phyloP scores from a whole-genome alignment of 257 asterid genomes.

The Solanum sejunctum region DNA sequence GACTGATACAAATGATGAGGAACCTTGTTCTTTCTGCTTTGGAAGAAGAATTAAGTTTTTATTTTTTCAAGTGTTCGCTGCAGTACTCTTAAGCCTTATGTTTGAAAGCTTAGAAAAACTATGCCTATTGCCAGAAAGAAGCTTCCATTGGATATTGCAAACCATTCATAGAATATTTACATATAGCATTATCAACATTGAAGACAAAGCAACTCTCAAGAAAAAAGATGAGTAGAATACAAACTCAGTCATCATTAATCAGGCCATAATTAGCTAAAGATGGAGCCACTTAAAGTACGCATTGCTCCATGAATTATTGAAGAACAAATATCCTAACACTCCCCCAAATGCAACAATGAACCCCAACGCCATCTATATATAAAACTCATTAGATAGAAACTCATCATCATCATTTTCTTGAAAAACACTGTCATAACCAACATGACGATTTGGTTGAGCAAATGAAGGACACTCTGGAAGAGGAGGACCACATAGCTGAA shows the following conservation, averaged over 20 bases:
- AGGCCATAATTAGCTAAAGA: not conserved
- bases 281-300: not conserved
- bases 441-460: not conserved
- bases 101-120: no score
- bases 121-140: no score
- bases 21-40: no score
- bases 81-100: no score
- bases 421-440: not conserved
- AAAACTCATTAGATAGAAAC: not conserved
- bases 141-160: not conserved
- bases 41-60: no score
- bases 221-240: not conserved
- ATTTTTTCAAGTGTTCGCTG: no score
- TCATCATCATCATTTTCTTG: not conserved
- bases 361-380: constrained; percentile 2
- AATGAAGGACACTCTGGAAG: not conserved
- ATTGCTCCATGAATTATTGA: constrained; percentile 10
- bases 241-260: not conserved
- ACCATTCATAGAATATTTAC: not conserved
- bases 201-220: not conserved
- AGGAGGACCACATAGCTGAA: constrained; percentile 14
- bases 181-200: not conserved
- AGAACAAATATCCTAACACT: constrained; percentile 3
- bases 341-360: constrained; percentile 25
- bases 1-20: no score